Percentiles rank a stretch among this genome's conserved stretches.
Evolutionary conservation across 78 protist species (phyloP).

Genomic region (Protostelium mycophagum): DNA sequence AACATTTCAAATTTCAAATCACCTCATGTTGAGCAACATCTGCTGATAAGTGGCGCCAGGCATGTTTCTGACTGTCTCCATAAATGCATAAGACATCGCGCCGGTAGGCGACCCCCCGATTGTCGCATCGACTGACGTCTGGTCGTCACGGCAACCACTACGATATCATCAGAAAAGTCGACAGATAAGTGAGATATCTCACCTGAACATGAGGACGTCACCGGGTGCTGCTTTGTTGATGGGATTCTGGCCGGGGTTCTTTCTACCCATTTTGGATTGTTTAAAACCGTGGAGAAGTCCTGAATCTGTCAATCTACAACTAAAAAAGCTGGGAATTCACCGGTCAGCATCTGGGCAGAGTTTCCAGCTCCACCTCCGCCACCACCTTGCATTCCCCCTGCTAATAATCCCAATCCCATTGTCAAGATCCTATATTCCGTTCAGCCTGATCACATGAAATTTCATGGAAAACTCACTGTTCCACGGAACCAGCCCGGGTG

Average conservation of each 20-base stretch:
- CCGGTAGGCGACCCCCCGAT: neutral
- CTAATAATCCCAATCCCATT: neutral
- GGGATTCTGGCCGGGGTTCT: neutral
- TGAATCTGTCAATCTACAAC: too few relatives aligned
- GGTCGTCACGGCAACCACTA: neutral
- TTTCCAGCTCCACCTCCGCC: too few relatives aligned
- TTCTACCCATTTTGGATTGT: neutral
- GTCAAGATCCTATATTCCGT: neutral
- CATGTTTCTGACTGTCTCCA: neutral
- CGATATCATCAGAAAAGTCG: neutral
- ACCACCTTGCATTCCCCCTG: too few relatives aligned
- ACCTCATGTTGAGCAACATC: neutral
- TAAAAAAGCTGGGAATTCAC: too few relatives aligned
- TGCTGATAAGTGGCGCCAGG: neutral
- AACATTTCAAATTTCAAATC: too few relatives aligned
- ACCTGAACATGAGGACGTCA: neutral
- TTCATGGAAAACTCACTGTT: neutral
- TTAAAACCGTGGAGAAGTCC: neutral
- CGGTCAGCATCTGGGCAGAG: too few relatives aligned
- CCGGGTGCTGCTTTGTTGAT: neutral
- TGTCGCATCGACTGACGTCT: neutral
- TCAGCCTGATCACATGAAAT: neutral
- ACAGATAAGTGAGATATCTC: too few relatives aligned
- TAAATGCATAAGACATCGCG: neutral
- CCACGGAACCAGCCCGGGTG: neutral